Base-by-base conservation (phyloP, 2,329 filamentous ascomycete species). In the Cercospora zeae-maydis region DNA sequence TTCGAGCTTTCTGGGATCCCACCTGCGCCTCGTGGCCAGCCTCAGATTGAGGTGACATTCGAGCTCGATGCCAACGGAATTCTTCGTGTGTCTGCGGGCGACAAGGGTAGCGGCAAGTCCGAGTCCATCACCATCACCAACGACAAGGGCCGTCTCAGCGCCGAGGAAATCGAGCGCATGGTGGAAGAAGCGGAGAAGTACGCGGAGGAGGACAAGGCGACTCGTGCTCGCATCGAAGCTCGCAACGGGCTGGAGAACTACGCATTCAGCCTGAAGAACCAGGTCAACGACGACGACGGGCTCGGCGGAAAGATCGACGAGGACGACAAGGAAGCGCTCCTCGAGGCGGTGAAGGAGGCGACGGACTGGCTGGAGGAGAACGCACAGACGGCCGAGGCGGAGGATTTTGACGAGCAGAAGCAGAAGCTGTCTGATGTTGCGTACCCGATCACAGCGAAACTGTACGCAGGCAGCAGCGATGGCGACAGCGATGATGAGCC, bases 361-460 rank as follows among this genome's bases (percentile, higher is more conserved):
- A 89, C 88, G 73, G 93, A 97, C 78, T 99, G 95, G 95, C 88
- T 99, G 64, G 93, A 97, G 73, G 92, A 96, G 86, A 96, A 97
- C 81, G 91, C 86, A 70, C 87, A 89, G 70, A 89, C 89, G 58
- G 95, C 95, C 68, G 86, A 84, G 71, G 84, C 92, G 64, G 93
- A 97, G 83, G 95, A 98, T 83, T 97, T 98, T 74, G 93, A 97
- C 81, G 95, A 99, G 87, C 93, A 98, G 85, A 96, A 96, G 85
- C 93, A 99, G 90, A 97, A 97, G 86, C 86, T 99, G 71, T 96
- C 91, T 74, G 90, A 90, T 79, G 91, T 97, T 69, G 95, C 95
- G 59, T 97, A 98, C 83, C 95, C 95, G 71, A 99, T 99, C 82
- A 99, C 95, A 73, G 96, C 91, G 83, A 99, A 99, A 88, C 86